Evolutionary conservation across 306 rosid genomes (phyloP).

Genomic region (Pyrus bretschneideri): DNA sequence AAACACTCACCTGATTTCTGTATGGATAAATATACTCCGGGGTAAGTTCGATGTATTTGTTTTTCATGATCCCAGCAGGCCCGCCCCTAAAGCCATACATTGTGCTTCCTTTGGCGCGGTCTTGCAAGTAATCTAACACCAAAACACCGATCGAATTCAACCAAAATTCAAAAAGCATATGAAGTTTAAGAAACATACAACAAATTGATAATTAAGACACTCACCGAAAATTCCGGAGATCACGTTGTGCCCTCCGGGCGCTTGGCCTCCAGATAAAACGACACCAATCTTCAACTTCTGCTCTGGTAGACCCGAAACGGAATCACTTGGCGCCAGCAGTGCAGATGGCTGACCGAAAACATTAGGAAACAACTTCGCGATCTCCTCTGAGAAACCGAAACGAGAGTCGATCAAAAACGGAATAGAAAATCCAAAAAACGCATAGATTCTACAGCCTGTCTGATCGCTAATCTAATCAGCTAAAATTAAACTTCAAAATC

Average conservation of each 20-base stretch:
- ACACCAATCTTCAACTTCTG: slow-evolving; percentile 83
- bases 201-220: background rate
- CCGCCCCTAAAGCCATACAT: slow-evolving; percentile 93
- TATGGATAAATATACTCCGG: slow-evolving; percentile 81
- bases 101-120: slow-evolving; percentile 65
- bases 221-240: slow-evolving; percentile 86
- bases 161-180: background rate
- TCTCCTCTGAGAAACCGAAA: slow-evolving; percentile 50
- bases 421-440: background rate
- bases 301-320: slow-evolving; percentile 11
- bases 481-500: background rate
- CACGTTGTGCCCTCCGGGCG: slow-evolving; percentile 98
- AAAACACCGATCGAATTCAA: background rate
- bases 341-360: slow-evolving; percentile 92
- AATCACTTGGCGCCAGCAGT: slow-evolving; percentile 40
- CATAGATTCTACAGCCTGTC: background rate
- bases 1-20: slow-evolving; percentile 69
- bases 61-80: slow-evolving; percentile 95
- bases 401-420: background rate
- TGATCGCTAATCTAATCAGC: background rate
- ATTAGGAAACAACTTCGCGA: slow-evolving; percentile 80
- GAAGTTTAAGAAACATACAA: background rate
- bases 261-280: slow-evolving; percentile 95
- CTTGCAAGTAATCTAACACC: slow-evolving; percentile 77
- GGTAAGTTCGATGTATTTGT: slow-evolving; percentile 68